Evolutionary conservation across 1,284 basidiomycete species (phyloP).

Genomic region (Apiotrichum mycotoxinovorans): DNA sequence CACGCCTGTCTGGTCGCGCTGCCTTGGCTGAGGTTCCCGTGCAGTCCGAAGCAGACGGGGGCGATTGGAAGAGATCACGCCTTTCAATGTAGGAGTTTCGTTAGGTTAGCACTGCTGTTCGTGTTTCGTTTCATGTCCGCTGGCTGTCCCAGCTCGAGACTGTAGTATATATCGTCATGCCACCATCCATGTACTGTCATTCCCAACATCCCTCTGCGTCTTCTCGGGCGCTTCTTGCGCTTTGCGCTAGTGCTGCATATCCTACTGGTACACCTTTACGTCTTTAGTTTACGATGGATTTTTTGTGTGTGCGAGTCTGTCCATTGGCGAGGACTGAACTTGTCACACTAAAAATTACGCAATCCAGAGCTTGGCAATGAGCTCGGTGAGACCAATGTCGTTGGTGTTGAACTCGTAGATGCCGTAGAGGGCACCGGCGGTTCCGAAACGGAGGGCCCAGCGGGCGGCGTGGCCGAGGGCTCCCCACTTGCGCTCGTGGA

Average conservation of each 20-base stretch:
- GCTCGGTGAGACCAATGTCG: slow-evolving; percentile 79
- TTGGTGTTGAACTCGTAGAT: slow-evolving; percentile 97
- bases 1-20: slow-evolving; percentile 8
- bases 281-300: slow-evolving; percentile 1
- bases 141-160: too few species aligned
- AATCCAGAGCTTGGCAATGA: slow-evolving; percentile 64
- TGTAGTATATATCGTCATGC: background rate
- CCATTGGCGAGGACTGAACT: too few species aligned
- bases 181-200: background rate
- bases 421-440: slow-evolving; percentile 81
- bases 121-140: too few species aligned
- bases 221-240: too few species aligned
- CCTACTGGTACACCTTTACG: slow-evolving; percentile 22
- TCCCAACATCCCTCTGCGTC: background rate
- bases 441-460: slow-evolving; percentile 75
- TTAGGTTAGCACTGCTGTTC: background rate
- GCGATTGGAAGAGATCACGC: slow-evolving; percentile 28
- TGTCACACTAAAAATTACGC: too few species aligned
- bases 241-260: slow-evolving; percentile 17
- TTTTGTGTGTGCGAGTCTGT: slow-evolving; percentile 7
- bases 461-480: slow-evolving; percentile 63
- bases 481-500: slow-evolving; percentile 91
- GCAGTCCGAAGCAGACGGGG: background rate
- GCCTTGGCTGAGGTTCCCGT: slow-evolving; percentile 26
- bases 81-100: background rate